Evolutionary conservation across 768 basidiomycete genomes (phyloP).

Genomic region (Rubroboletus pulcherrimus): DNA sequence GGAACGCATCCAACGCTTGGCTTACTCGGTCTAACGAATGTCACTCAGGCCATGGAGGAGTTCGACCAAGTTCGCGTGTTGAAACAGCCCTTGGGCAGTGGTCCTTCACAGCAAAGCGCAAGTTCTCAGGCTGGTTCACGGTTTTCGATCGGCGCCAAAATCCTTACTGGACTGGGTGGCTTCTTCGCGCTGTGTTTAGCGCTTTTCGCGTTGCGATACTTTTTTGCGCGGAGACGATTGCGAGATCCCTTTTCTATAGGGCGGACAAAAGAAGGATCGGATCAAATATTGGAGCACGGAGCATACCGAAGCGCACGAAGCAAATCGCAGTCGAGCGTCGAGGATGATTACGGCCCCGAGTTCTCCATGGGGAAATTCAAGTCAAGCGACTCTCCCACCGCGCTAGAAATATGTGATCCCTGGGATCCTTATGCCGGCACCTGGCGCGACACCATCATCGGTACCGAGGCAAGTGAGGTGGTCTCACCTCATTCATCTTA

Average conservation of each 20-base stretch:
- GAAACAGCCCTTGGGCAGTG: conserved; percentile 48
- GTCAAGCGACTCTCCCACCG: background rate
- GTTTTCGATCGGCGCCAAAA: conserved; percentile 57
- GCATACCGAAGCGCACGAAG: conserved; percentile 37
- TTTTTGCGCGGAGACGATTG: conserved; percentile 40
- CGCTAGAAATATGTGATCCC: conserved; percentile 14
- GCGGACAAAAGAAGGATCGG: conserved; percentile 12
- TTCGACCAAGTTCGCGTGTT: conserved; percentile 69
- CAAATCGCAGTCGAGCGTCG: conserved; percentile 23
- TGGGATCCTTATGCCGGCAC: conserved; percentile 25
- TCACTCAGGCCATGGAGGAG: conserved; percentile 56
- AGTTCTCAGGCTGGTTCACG: conserved; percentile 30
- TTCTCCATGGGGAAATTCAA: conserved; percentile 11
- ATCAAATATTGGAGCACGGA: conserved; percentile 12
- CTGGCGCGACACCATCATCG: conserved; percentile 30
- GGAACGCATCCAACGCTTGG: conserved; percentile 48
- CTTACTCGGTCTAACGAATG: conserved; percentile 59
- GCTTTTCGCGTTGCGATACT: conserved; percentile 55
- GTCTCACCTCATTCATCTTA: conserved; percentile 10
- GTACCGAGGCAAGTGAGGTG: conserved; percentile 20
- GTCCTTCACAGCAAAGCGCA: conserved; percentile 7
- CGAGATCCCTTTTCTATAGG: conserved; percentile 13
- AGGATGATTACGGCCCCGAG: conserved; percentile 8
- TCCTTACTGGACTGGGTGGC: conserved; percentile 54
- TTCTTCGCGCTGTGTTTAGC: conserved; percentile 54